Evolutionary conservation across 2,329 filamentous ascomycete species (phyloP).

Genomic region (Venturia oleaginea): DNA sequence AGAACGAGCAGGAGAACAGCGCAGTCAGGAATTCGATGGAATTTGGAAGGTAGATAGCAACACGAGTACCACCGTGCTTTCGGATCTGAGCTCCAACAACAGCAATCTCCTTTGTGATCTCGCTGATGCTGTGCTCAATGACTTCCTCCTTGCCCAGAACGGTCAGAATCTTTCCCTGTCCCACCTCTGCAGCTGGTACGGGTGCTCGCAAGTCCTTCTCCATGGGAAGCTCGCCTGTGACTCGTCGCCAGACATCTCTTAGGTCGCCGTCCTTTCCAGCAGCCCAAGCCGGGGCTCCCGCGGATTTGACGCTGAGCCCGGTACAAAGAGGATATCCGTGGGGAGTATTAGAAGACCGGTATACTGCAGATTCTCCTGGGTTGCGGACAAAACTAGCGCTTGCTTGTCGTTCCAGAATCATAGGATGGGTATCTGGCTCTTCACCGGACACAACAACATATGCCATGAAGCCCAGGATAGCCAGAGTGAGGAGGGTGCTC

Average conservation of each 20-base stretch:
- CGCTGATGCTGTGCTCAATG: constrained; percentile 59
- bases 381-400: constrained; percentile 69
- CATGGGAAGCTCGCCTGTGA: constrained; percentile 53
- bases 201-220: constrained; percentile 52
- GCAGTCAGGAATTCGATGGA: constrained; percentile 77
- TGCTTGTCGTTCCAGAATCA: constrained; percentile 80
- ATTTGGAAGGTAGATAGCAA: constrained; percentile 88
- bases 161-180: constrained; percentile 60
- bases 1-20: constrained; percentile 84
- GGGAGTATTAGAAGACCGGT: constrained; percentile 74
- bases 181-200: not conserved
- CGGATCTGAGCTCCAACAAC: constrained; percentile 70
- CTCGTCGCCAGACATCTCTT: constrained; percentile 79
- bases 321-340: constrained; percentile 52
- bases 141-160: constrained; percentile 68
- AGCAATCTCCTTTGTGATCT: constrained; percentile 78
- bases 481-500: constrained; percentile 61
- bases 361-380: constrained; percentile 75
- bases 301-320: constrained; percentile 62
- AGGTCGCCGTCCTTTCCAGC: constrained; percentile 79
- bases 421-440: constrained; percentile 86
- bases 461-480: constrained; percentile 57
- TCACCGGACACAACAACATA: constrained; percentile 62
- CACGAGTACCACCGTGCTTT: constrained; percentile 58
- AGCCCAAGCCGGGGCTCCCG: constrained; percentile 72